Percentiles rank a stretch among this genome's conserved stretches.
These are phyloP conservation scores for Coemansia sp. DNA, from an alignment of 192 early-diverging fungal genomes.

Conservation along the genomic window DNA sequence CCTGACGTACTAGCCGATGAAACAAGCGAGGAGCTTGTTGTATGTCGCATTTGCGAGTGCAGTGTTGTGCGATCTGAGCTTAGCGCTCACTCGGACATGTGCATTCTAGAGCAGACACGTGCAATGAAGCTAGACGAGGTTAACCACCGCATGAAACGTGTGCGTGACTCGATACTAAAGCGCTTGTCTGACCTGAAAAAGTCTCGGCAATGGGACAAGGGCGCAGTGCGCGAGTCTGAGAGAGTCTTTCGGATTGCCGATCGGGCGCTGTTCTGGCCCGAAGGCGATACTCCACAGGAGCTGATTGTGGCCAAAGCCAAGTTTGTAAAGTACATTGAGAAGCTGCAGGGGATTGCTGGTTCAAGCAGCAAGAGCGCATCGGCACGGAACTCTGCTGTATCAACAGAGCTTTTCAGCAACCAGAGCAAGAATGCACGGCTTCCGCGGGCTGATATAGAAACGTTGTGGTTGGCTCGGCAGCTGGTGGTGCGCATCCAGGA, in stretches of 20 bases:
- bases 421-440: not conserved
- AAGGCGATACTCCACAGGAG: slow-evolving; percentile 50
- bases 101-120: slow-evolving; percentile 70
- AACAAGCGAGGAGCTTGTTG: slow-evolving; percentile 48
- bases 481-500: slow-evolving; percentile 45
- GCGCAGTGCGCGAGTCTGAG: slow-evolving; percentile 34
- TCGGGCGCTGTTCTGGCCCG: slow-evolving; percentile 46
- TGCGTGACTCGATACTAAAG: slow-evolving; percentile 57
- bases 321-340: slow-evolving; percentile 51
- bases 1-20: not conserved
- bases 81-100: slow-evolving; percentile 77
- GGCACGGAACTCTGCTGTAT: not conserved
- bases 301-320: slow-evolving; percentile 50
- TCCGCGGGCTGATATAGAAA: slow-evolving; percentile 52
- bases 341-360: slow-evolving; percentile 39
- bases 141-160: slow-evolving; percentile 58
- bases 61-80: slow-evolving; percentile 62
- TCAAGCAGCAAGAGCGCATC: not conserved
- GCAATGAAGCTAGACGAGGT: slow-evolving; percentile 64
- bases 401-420: not conserved
- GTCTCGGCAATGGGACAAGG: slow-evolving; percentile 40
- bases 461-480: slow-evolving; percentile 53
- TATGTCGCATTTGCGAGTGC: slow-evolving; percentile 89
- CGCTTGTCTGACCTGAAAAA: slow-evolving; percentile 49
- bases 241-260: slow-evolving; percentile 45